These are phyloP conservation scores for Sporothrix sp. DNA, from an alignment of 2,329 filamentous ascomycete genomes.

Conservation along the genomic window DNA sequence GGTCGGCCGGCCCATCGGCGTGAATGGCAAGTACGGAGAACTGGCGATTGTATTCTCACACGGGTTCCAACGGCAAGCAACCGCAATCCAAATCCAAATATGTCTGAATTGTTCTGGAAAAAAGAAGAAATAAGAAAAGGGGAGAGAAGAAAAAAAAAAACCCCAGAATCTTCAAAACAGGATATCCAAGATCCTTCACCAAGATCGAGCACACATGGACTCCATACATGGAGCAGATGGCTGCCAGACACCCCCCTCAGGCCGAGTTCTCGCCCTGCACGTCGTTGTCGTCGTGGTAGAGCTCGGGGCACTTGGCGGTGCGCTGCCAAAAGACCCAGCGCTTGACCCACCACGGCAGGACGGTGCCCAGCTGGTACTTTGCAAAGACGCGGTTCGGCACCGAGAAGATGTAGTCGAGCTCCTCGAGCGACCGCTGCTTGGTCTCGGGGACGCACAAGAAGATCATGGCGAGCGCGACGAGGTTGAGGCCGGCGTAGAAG, in stretches of 20 bases:
- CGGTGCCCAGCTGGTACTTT: slow-evolving; percentile 22
- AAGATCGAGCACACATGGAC: too few relatives aligned
- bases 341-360: slow-evolving; percentile 15
- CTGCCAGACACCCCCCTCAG: not conserved
- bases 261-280: slow-evolving; percentile 2
- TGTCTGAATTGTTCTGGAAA: too few relatives aligned
- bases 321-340: slow-evolving; percentile 9
- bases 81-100: too few relatives aligned
- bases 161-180: too few relatives aligned
- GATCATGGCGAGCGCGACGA: slow-evolving; percentile 47
- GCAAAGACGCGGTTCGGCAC: slow-evolving; percentile 40
- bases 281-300: slow-evolving; percentile 10
- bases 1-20: too few relatives aligned
- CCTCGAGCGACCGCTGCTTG: slow-evolving; percentile 47
- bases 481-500: slow-evolving; percentile 47
- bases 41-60: too few relatives aligned
- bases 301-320: slow-evolving; percentile 11
- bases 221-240: too few relatives aligned
- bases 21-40: too few relatives aligned
- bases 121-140: too few relatives aligned
- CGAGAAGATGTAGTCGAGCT: slow-evolving; percentile 52
- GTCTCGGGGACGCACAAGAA: slow-evolving; percentile 51
- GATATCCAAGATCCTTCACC: too few relatives aligned
- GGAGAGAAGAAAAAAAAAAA: too few relatives aligned
- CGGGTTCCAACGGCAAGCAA: too few relatives aligned